Evolutionary conservation across 192 early-diverging fungal genomes (phyloP), one percentile per base, ranked within the genome.

Genomic region (Coemansia sp.): DNA sequence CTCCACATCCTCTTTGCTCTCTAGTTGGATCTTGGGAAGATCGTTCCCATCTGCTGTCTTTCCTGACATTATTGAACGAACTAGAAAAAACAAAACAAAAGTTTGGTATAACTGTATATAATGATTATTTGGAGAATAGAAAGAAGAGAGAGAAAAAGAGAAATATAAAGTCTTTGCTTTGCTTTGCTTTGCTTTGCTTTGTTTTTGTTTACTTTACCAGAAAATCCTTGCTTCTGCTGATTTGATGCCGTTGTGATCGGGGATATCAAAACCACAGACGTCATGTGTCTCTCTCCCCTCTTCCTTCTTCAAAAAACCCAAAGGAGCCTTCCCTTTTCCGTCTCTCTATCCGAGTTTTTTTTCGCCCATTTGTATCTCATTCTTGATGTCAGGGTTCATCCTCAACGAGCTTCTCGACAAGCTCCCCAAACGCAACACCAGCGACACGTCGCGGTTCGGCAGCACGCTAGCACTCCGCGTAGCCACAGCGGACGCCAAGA

Each of bases 21-120:
- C 79, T 22, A 81, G 69, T 63, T 81, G 79, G 36, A 81, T 73
- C 62, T 81, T 81, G 32, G 79, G 79, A 32, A 75, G 72, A 25
- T 81, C 74, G 49, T 20, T 52, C 2, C 49, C 49, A 20, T 52
- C 23, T 25, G 22, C 49, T 2, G 22, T 13, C 49, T 52, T 52
- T 20, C 23, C 10, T 0, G 23, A 25, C 49, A 52, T 52, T 25
- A 14, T 25, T 22, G 10, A 20, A 5, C 38, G 11, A 40, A 13
- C 11, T 29, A 29, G 29, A 20, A 52, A 25, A 13, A 25, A 25
- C 23, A 25, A 40, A 40, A 40, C 4, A 36, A 4, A 36, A 36
- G 9, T 2, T 29, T 29, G 3, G 29, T 29, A 29, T 3, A 29
- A 29, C 29, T 29, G n/a, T n/a, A 29, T 29, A 29, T 29, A 29